Evolutionary conservation across 2,329 filamentous ascomycete genomes (phyloP).

Genomic region (Scleromitrula shiraiana): DNA sequence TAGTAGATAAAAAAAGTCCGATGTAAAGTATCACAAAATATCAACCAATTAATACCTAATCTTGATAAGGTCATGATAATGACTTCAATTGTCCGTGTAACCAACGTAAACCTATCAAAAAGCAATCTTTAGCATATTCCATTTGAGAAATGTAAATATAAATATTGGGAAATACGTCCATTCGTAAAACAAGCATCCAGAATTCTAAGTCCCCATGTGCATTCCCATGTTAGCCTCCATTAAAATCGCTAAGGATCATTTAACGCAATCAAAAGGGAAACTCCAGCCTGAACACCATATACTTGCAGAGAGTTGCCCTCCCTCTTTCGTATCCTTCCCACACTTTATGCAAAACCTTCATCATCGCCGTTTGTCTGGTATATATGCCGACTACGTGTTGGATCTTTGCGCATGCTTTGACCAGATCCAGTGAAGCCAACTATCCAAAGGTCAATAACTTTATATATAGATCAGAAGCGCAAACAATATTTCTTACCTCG

Average conservation of each 20-base stretch:
- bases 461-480: background rate
- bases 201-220: conserved; percentile 16
- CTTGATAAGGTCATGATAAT: background rate
- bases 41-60: background rate
- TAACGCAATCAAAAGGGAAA: conserved; percentile 19
- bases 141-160: conserved; percentile 2
- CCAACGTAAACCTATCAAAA: conserved; percentile 10
- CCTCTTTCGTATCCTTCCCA: background rate
- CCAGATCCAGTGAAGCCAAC: conserved; percentile 96
- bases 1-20: background rate
- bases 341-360: conserved; percentile 34
- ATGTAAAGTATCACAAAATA: too few species aligned
- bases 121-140: conserved; percentile 13
- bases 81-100: background rate
- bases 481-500: conserved; percentile 54
- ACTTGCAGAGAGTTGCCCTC: conserved; percentile 33
- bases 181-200: conserved; percentile 13
- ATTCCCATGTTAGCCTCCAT: conserved; percentile 37
- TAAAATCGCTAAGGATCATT: conserved; percentile 15
- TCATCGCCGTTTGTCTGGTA: conserved; percentile 72
- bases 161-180: conserved; percentile 14
- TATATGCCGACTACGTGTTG: conserved; percentile 71
- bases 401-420: conserved; percentile 91
- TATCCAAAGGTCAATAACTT: conserved; percentile 36
- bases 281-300: conserved; percentile 28